Conservation (phyloP, 2,329 filamentous ascomycete species). For the Nigrospora sphaerica region DNA sequence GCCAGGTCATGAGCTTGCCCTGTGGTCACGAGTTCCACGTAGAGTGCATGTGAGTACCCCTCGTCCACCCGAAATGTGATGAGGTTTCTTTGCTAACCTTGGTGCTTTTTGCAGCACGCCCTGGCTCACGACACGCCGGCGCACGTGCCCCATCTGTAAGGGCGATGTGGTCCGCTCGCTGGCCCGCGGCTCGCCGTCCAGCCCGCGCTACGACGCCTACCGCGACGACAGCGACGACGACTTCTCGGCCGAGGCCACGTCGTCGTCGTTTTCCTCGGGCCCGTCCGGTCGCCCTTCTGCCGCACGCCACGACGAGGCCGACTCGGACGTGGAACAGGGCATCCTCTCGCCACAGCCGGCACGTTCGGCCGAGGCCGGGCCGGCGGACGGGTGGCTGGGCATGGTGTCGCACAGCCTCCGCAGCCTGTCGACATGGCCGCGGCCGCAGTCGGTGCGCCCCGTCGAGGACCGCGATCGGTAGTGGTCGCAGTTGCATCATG, state of each 20-base stretch:
- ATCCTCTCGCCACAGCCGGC: constrained; percentile 11
- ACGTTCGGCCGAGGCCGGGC: background rate
- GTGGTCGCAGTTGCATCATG: background rate
- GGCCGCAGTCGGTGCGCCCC: background rate
- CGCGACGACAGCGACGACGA: constrained; percentile 45
- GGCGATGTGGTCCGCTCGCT: constrained; percentile 80
- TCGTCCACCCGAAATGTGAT: background rate
- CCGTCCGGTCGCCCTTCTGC: constrained; percentile 4
- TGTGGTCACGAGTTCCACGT: constrained; percentile 97
- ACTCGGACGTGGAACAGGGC: constrained; percentile 41
- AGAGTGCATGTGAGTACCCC: constrained; percentile 74
- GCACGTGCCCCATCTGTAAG: constrained; percentile 98
- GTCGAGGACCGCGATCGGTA: constrained; percentile 7
- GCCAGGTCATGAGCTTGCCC: constrained; percentile 90
- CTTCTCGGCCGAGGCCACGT: constrained; percentile 7
- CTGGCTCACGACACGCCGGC: constrained; percentile 88
- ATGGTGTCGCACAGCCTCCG: constrained; percentile 24
- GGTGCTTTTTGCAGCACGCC: constrained; percentile 60
- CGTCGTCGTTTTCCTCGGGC: constrained; percentile 12
- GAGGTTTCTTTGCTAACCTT: constrained; percentile 11
- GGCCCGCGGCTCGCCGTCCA: constrained; percentile 44
- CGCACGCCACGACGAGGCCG: constrained; percentile 14
- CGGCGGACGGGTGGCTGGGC: background rate
- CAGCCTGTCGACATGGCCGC: constrained; percentile 5
- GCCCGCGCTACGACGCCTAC: constrained; percentile 47